These are phyloP conservation scores for Leucocoprinus sp. DNA, from an alignment of 768 basidiomycete genomes.

Conservation along the genomic window DNA sequence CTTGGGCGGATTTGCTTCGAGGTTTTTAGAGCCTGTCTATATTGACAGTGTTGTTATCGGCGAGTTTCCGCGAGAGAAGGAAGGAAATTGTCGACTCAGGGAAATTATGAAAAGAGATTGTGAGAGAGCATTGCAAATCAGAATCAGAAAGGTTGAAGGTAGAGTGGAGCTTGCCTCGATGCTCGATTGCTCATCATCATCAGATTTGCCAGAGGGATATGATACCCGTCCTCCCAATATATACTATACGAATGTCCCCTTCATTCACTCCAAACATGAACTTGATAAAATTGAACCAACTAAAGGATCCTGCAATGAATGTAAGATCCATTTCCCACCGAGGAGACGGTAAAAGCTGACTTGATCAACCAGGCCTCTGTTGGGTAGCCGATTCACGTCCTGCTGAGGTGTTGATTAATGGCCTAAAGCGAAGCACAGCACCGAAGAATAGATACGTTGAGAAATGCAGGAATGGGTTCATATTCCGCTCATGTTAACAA, in stretches of 20 bases:
- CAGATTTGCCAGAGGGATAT: constrained; percentile 44
- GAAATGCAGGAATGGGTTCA: constrained; percentile 55
- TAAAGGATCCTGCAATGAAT: constrained; percentile 59
- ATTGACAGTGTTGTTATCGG: constrained; percentile 62
- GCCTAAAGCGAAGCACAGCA: constrained; percentile 68
- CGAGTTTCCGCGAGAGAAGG: constrained; percentile 40
- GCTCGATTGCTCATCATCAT: neutral
- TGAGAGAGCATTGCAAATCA: constrained; percentile 24
- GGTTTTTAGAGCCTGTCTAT: constrained; percentile 53
- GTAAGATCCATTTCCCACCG: constrained; percentile 26
- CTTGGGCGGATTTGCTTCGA: constrained; percentile 71
- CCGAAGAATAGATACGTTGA: constrained; percentile 58
- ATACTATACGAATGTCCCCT: constrained; percentile 49
- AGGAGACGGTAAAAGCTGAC: neutral
- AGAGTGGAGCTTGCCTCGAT: neutral
- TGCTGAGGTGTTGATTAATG: constrained; percentile 68
- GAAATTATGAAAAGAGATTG: constrained; percentile 67
- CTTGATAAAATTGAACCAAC: constrained; percentile 17
- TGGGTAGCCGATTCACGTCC: constrained; percentile 52
- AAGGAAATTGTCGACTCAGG: constrained; percentile 10
- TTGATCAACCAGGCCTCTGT: constrained; percentile 45
- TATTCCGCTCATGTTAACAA: too few relatives aligned
- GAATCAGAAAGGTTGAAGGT: constrained; percentile 43
- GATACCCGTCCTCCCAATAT: constrained; percentile 41
- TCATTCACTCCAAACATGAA: constrained; percentile 45